Base-by-base conservation (phyloP, 2,329 filamentous ascomycete genomes). In the Lasiodiplodia hormozganensis region DNA sequence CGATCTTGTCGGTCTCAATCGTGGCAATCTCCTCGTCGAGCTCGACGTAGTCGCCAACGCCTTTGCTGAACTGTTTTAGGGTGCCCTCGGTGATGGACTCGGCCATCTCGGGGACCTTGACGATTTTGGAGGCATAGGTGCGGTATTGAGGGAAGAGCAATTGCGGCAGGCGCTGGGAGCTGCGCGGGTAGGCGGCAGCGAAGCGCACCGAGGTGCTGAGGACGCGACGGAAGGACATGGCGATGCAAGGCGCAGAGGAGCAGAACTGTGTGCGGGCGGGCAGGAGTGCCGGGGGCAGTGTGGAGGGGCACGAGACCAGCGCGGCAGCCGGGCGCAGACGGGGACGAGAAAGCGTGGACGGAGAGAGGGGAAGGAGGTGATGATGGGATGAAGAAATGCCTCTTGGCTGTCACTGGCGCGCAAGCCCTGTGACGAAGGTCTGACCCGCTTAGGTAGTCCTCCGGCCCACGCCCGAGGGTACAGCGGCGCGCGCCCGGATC, bases 1-100 rank as follows among this genome's bases (percentile, higher is more conserved):
- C 96, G 78, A 98, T 98, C 94, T 99, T 99, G 87, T 99, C 96
- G 16, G 96, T 99, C 83, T 99, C 96, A 77, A 99, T 99, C 62
- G 95, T 97, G 38, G 96, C 96, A 80, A 99, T 95, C 81, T 99
- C 96, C 83, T 98, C 96, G 78, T 99, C 96, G 76, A 91, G 90
- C 84, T 97, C 94, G 65, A 99, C 94, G 75, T 89, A 94, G 80
- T 99, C 96, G 76, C 96, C 96, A 74, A 97, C 85, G 83, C 95
- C 86, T 84, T 98, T 98, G 76, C 89, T 91, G 85, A 94, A 98
- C 79, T 97, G 94, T 84, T 97, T 97, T 77, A 99, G 81, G 25
- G 96, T 99, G 70, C 96, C 96, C 82, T 99, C 96, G 54, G 93
- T 96, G 80, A 99, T 98, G 62, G 96, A 98, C 82, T 99, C 96